These are phyloP conservation scores for Apiospora hydei DNA, from an alignment of 2,329 filamentous ascomycete species.

Conservation along the genomic window DNA sequence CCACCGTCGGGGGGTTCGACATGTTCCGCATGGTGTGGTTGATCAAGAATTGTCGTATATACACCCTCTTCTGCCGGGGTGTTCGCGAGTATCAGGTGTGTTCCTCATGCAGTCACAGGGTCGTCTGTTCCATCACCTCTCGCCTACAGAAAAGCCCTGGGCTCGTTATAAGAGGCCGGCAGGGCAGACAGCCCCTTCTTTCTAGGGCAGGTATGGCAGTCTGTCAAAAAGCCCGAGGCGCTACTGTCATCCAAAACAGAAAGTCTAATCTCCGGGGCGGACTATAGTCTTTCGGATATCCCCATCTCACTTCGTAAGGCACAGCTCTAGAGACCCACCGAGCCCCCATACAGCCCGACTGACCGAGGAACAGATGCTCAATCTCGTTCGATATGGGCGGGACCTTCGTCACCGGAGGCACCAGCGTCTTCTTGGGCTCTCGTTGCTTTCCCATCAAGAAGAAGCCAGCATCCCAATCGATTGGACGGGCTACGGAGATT, in stretches of 20 bases:
- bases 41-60: conserved; percentile 9
- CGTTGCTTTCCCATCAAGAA: background rate
- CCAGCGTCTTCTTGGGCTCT: background rate
- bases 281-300: conserved; percentile 20
- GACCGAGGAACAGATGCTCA: background rate
- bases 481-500: background rate
- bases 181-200: background rate
- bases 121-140: background rate
- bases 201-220: background rate
- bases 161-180: background rate
- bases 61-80: background rate
- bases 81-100: background rate
- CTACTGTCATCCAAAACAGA: conserved; percentile 10
- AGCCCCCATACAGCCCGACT: background rate
- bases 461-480: background rate
- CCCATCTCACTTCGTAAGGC: conserved; percentile 19
- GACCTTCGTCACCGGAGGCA: background rate
- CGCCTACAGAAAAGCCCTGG: background rate
- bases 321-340: background rate
- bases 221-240: background rate
- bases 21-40: conserved; percentile 1
- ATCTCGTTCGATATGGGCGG: background rate
- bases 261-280: conserved; percentile 14
- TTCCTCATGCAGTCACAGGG: background rate
- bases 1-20: background rate